Percentiles rank a stretch among this genome's conserved stretches.
phyloP scores from a whole-genome alignment of 225 moss, liverwort and hornwort genomes.

The Rhytidiadelphus loreus region DNA sequence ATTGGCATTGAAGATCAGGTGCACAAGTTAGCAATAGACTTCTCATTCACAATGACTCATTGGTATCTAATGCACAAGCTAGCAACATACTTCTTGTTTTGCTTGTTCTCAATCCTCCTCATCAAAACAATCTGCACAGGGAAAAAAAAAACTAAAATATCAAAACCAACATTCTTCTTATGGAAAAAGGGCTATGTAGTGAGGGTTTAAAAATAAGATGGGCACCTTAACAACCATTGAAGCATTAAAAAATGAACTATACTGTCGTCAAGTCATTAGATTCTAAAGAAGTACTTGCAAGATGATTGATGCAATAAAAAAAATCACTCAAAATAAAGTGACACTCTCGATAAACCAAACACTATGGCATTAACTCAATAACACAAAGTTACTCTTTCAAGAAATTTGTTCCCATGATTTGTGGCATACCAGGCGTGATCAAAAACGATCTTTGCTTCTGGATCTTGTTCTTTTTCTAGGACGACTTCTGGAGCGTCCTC shows the following conservation, averaged over 20 bases:
- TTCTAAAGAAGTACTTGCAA: not conserved
- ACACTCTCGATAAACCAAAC: fast-evolving
- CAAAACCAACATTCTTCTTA: not conserved
- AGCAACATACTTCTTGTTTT: not conserved
- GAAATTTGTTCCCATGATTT: not conserved
- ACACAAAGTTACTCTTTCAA: not conserved
- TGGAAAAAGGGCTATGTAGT: not conserved
- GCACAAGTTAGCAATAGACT: not conserved
- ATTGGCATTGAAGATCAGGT: not conserved
- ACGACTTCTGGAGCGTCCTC: slow-evolving; percentile 10
- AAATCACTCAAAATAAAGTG: too few species aligned
- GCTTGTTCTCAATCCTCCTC: not conserved
- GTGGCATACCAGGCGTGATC: not conserved
- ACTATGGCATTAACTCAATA: not conserved
- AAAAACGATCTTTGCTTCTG: not conserved
- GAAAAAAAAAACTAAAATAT: not conserved
- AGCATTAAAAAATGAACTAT: too few species aligned
- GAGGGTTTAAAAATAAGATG: not conserved
- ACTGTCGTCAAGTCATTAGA: not conserved
- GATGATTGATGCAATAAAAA: not conserved
- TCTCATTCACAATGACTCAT: not conserved
- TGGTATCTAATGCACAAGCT: not conserved
- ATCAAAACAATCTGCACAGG: not conserved
- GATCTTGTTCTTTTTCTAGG: slow-evolving; percentile 1
- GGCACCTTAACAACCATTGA: fast-evolving